phyloP scores from a whole-genome alignment of 2,329 filamentous ascomycete species.

The Fusarium agapanthi region DNA sequence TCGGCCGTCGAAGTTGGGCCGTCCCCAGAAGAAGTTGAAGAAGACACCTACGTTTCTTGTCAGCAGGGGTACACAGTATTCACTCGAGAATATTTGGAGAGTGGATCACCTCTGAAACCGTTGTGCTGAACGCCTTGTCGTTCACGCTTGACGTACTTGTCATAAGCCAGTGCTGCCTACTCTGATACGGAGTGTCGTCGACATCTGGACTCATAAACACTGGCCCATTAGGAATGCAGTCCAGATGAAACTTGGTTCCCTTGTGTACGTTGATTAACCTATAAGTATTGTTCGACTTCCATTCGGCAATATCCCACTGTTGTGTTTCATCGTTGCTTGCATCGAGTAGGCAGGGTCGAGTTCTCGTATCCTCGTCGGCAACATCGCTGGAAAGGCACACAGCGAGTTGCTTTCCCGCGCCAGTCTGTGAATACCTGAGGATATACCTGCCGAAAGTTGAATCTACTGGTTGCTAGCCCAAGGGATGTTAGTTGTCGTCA shows the following conservation, averaged over 20 bases:
- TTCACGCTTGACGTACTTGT: constrained; percentile 40
- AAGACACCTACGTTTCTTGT: background rate
- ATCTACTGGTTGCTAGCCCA: constrained; percentile 38
- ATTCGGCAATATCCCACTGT: constrained; percentile 45
- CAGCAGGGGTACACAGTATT: background rate
- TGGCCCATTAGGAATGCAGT: constrained; percentile 44
- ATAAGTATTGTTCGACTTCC: constrained; percentile 37
- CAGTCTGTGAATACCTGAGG: constrained; percentile 41
- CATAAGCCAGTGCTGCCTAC: constrained; percentile 47
- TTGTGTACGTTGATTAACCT: constrained; percentile 45
- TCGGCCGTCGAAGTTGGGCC: background rate
- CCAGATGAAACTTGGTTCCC: constrained; percentile 43
- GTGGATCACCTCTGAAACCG: background rate
- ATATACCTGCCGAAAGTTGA: constrained; percentile 41
- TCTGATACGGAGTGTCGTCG: constrained; percentile 27
- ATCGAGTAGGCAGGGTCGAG: constrained; percentile 41
- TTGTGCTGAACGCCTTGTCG: constrained; percentile 44
- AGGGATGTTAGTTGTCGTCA: background rate
- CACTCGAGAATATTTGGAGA: accelerated
- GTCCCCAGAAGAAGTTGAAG: background rate
- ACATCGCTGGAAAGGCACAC: constrained; percentile 34
- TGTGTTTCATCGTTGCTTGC: constrained; percentile 39
- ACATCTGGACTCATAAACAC: constrained; percentile 43
- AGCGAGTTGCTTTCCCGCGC: constrained; percentile 41
- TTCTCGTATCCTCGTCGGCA: constrained; percentile 37